Evolutionary conservation across 2,329 filamentous ascomycete genomes (phyloP).

Genomic region (Dothidotthia symphoricarpi): DNA sequence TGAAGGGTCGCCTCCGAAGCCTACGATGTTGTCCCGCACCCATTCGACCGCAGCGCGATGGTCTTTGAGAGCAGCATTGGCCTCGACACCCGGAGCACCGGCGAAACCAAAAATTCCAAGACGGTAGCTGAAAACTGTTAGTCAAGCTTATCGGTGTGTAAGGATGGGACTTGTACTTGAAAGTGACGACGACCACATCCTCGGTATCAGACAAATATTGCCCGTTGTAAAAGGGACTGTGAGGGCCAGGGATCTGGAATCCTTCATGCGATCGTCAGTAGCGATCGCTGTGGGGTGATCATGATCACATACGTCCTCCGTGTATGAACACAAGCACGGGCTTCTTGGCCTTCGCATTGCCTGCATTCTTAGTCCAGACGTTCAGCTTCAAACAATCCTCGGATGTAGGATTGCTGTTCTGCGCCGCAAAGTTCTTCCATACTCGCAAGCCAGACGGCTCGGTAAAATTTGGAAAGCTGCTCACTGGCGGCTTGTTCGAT

Average conservation of each 20-base stretch:
- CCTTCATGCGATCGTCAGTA: slow-evolving; percentile 10
- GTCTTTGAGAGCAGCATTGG: slow-evolving; percentile 40
- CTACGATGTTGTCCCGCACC: slow-evolving; percentile 43
- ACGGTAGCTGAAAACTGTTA: slow-evolving; percentile 30
- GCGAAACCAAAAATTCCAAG: slow-evolving; percentile 44
- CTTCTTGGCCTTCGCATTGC: slow-evolving; percentile 18
- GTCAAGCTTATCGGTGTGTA: too few species aligned
- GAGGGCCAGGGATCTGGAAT: slow-evolving; percentile 25
- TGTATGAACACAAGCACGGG: slow-evolving; percentile 32
- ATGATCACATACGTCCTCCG: slow-evolving; percentile 24
- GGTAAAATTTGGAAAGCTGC: slow-evolving; percentile 28
- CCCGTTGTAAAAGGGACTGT: slow-evolving; percentile 29
- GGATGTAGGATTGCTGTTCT: slow-evolving; percentile 21
- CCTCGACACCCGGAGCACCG: slow-evolving; percentile 33
- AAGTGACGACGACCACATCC: slow-evolving; percentile 33
- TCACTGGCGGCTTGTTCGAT: slow-evolving; percentile 23
- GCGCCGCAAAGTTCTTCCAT: slow-evolving; percentile 29
- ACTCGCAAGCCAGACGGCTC: slow-evolving; percentile 23
- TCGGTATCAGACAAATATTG: slow-evolving; percentile 27
- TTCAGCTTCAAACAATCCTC: slow-evolving; percentile 36
- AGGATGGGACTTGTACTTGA: slow-evolving; percentile 15
- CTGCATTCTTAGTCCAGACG: slow-evolving; percentile 26
- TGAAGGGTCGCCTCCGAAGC: slow-evolving; percentile 43
- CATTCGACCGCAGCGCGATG: slow-evolving; percentile 38
- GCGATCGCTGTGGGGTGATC: too few species aligned